Evolutionary conservation across 495 filamentous ascomycete species (phyloP).

Genomic region (Rostrohypoxylon terebratum): DNA sequence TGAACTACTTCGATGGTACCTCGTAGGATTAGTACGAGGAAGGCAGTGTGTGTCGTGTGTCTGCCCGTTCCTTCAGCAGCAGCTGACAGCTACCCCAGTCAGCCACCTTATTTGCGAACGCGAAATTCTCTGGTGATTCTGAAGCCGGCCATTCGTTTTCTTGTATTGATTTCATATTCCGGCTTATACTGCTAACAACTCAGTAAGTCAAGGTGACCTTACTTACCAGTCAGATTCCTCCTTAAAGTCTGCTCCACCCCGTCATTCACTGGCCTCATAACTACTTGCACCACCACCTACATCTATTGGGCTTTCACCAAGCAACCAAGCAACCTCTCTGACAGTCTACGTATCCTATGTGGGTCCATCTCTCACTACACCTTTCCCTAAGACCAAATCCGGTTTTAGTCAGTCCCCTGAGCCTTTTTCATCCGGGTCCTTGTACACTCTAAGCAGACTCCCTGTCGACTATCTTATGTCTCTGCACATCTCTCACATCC

Average conservation of each 20-base stretch:
- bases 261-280: constrained; percentile 28
- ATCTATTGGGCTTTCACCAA: constrained; percentile 29
- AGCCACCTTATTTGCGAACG: constrained; percentile 13
- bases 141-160: constrained; percentile 9
- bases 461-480: constrained; percentile 39
- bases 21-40: not conserved
- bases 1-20: not conserved
- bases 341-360: constrained; percentile 40
- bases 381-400: constrained; percentile 44
- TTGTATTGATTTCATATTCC: not conserved
- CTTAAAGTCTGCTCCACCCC: constrained; percentile 21
- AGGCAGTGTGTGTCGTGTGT: not conserved
- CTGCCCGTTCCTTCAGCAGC: constrained; percentile 10
- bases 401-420: constrained; percentile 46
- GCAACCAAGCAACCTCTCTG: constrained; percentile 26
- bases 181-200: constrained; percentile 12
- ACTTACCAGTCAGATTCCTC: constrained; percentile 28
- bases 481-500: constrained; percentile 39
- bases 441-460: constrained; percentile 44
- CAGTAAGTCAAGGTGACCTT: constrained; percentile 1
- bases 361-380: constrained; percentile 45
- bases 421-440: constrained; percentile 44
- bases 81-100: constrained; percentile 22
- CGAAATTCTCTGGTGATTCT: constrained; percentile 9
- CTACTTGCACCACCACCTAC: constrained; percentile 27